Conservation (phyloP, 148 eudicot species). For the Nyssa sinensis region DNA sequence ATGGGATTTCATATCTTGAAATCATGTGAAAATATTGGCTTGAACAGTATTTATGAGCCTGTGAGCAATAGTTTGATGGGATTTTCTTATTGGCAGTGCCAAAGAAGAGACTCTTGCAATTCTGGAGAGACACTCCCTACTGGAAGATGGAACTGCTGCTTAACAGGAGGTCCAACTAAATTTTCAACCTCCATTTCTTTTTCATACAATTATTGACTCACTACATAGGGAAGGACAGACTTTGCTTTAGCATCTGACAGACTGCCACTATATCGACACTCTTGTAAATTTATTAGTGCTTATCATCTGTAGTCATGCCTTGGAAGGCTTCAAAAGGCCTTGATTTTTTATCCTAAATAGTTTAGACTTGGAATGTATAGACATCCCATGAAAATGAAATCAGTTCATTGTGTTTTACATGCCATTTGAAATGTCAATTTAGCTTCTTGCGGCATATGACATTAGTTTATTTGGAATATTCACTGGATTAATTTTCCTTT, state of each 20-base stretch:
- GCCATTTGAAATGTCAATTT: not conserved
- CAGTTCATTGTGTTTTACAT: not conserved
- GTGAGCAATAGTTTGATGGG: not conserved
- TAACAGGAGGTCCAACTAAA: constrained; percentile 10
- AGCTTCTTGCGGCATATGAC: too few relatives aligned
- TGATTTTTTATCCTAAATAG: too few relatives aligned
- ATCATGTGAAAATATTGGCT: not conserved
- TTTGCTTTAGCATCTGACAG: not conserved
- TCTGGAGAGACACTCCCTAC: constrained; percentile 53
- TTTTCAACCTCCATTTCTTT: not conserved
- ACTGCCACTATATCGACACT: not conserved
- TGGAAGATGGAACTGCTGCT: constrained; percentile 25
- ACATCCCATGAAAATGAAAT: not conserved
- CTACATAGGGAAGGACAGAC: not conserved
- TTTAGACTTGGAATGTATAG: not conserved
- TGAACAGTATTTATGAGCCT: not conserved
- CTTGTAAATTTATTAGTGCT: too few relatives aligned
- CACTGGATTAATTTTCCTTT: too few relatives aligned
- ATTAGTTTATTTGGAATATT: too few relatives aligned
- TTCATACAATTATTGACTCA: not conserved
- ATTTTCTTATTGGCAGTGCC: constrained; percentile 50
- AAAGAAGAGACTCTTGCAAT: constrained; percentile 67
- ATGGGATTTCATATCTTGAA: not conserved
- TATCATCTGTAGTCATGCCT: too few relatives aligned
- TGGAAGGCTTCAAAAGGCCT: too few relatives aligned